Percentiles rank a stretch among this genome's conserved stretches.
Conservation (phyloP, 257 asterid genomes). For the Buddleja alternifolia region DNA sequence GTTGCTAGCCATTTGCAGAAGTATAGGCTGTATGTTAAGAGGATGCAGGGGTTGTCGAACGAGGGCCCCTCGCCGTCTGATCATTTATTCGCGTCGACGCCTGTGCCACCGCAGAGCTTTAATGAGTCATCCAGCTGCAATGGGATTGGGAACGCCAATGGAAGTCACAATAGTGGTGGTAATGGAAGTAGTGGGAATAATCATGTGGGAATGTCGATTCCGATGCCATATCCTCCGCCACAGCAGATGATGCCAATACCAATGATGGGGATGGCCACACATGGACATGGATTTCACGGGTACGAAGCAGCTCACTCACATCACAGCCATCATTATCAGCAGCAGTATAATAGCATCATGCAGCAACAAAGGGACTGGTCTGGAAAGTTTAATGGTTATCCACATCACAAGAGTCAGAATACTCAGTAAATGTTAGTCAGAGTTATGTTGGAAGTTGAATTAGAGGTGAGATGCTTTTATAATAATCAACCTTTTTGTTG, state of each 20-base stretch:
- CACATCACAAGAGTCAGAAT: conserved; percentile 53
- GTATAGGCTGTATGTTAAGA: conserved; percentile 74
- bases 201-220: conserved; percentile 46
- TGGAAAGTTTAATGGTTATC: conserved; percentile 58
- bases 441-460: conserved; percentile 22
- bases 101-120: conserved; percentile 72
- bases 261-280: conserved; percentile 50
- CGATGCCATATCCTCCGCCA: conserved; percentile 54
- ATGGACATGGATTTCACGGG: conserved; percentile 53
- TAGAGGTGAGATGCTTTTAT: conserved; percentile 44
- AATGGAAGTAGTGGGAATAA: conserved; percentile 42
- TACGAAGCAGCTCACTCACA: conserved; percentile 41
- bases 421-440: conserved; percentile 46
- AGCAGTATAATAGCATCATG: conserved; percentile 60
- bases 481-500: conserved; percentile 6
- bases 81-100: conserved; percentile 76
- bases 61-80: conserved; percentile 78
- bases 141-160: conserved; percentile 45
- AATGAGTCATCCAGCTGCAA: conserved; percentile 60
- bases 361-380: conserved; percentile 82
- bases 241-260: conserved; percentile 64
- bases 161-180: conserved; percentile 36
- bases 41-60: conserved; percentile 77
- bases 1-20: conserved; percentile 96
- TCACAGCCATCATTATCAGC: conserved; percentile 50